phyloP scores from a whole-genome alignment of 2,329 filamentous ascomycete species.

The Pyrenophora teres region DNA sequence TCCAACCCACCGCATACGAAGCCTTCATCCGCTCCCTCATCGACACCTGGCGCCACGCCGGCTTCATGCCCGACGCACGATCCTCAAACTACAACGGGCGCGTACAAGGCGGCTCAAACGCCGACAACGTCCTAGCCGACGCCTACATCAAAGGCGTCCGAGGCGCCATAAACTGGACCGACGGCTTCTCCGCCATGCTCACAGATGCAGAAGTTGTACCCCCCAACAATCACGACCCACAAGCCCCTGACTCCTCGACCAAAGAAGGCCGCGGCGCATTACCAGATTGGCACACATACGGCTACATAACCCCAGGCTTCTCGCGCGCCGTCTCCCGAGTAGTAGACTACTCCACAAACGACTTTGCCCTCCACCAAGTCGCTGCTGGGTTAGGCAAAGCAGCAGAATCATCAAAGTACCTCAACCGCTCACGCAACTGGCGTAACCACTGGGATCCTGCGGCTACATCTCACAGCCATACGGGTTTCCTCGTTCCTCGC shows the following conservation, averaged over 20 bases:
- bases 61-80: slow-evolving; percentile 68
- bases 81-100: slow-evolving; percentile 72
- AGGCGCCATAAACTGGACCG: slow-evolving; percentile 65
- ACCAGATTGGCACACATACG: slow-evolving; percentile 68
- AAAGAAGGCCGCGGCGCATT: slow-evolving; percentile 71
- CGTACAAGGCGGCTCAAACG: slow-evolving; percentile 71
- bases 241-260: slow-evolving; percentile 63
- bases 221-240: slow-evolving; percentile 61
- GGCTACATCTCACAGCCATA: slow-evolving; percentile 63
- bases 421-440: slow-evolving; percentile 69
- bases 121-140: slow-evolving; percentile 73
- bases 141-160: slow-evolving; percentile 71
- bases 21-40: slow-evolving; percentile 70
- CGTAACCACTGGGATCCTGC: slow-evolving; percentile 71
- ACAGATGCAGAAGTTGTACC: slow-evolving; percentile 69
- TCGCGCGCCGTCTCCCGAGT: slow-evolving; percentile 66
- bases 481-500: slow-evolving; percentile 70
- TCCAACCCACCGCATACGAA: slow-evolving; percentile 66
- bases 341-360: slow-evolving; percentile 71
- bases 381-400: slow-evolving; percentile 61
- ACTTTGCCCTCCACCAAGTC: slow-evolving; percentile 70
- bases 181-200: slow-evolving; percentile 60
- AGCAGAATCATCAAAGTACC: slow-evolving; percentile 62
- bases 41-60: slow-evolving; percentile 69
- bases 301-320: slow-evolving; percentile 68